These are phyloP conservation scores for Mitragyna speciosa DNA, from an alignment of 257 asterid species.

Conservation along the genomic window DNA sequence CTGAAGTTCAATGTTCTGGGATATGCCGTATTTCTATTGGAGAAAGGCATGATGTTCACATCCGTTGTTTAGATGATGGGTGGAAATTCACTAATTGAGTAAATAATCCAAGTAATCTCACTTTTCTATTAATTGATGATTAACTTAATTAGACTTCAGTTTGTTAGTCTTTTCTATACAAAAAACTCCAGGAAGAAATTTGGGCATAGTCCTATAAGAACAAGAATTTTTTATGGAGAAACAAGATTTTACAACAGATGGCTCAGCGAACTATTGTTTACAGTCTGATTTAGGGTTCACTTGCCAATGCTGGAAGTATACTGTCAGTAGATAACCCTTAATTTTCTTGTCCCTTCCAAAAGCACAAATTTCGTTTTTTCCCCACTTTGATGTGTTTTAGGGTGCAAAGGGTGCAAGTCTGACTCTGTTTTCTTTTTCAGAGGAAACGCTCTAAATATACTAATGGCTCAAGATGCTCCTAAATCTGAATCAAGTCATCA, in stretches of 20 bases:
- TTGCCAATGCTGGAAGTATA: neutral
- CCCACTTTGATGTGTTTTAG: neutral
- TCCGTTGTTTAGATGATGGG: neutral
- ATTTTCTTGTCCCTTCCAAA: neutral
- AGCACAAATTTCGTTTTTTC: neutral
- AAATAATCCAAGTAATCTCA: neutral
- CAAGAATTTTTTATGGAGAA: neutral
- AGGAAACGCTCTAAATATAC: slow-evolving; percentile 22
- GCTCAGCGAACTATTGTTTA: neutral
- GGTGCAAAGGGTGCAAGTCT: neutral
- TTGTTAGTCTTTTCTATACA: neutral
- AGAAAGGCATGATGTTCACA: neutral
- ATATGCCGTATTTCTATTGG: neutral
- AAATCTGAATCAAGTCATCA: slow-evolving; percentile 46
- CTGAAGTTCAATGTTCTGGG: neutral
- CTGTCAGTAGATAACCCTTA: neutral
- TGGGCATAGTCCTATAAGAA: neutral
- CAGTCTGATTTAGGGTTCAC: neutral
- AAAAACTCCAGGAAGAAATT: neutral
- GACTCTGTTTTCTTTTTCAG: slow-evolving; percentile 29
- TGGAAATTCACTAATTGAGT: neutral
- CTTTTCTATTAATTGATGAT: neutral
- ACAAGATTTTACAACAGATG: neutral
- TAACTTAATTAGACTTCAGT: neutral
- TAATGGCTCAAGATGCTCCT: slow-evolving; percentile 51